These are phyloP conservation scores for Cladobotryum mycophilum DNA, from an alignment of 2,329 filamentous ascomycete genomes.

Conservation along the genomic window DNA sequence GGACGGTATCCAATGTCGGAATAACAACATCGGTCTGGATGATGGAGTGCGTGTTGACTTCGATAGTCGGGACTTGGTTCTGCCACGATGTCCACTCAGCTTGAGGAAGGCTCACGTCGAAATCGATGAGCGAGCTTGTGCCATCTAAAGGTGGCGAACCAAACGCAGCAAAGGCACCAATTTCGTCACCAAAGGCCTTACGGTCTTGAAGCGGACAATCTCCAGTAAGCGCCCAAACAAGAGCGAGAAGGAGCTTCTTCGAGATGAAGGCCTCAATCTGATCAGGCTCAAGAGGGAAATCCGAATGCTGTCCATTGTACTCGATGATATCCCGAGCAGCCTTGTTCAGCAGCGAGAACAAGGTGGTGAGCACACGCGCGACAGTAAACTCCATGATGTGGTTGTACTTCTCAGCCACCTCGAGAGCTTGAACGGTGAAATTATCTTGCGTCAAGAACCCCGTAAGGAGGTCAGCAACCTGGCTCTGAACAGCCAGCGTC, in stretches of 20 bases:
- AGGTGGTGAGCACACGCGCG: constrained; percentile 80
- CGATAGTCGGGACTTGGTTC: constrained; percentile 85
- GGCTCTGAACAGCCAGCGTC: constrained; percentile 69
- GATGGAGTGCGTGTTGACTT: constrained; percentile 97
- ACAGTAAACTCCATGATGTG: constrained; percentile 99
- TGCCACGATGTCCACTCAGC: constrained; percentile 93
- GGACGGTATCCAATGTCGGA: constrained; percentile 91
- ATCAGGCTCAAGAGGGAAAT: constrained; percentile 87
- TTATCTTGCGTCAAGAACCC: constrained; percentile 70
- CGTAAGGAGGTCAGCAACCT: constrained; percentile 73
- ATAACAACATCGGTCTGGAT: constrained; percentile 98
- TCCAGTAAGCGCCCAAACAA: constrained; percentile 93
- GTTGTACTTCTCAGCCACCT: constrained; percentile 69
- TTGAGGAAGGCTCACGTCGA: constrained; percentile 79
- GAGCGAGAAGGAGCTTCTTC: constrained; percentile 87
- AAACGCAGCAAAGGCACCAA: constrained; percentile 76
- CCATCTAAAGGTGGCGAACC: constrained; percentile 76
- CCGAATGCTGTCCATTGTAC: constrained; percentile 89
- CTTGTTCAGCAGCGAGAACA: constrained; percentile 96
- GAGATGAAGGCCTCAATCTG: constrained; percentile 84
- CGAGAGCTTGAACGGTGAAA: constrained; percentile 72
- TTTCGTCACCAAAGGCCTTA: constrained; percentile 79
- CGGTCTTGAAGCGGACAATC: constrained; percentile 86
- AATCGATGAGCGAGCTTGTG: constrained; percentile 86
- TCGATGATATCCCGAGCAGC: constrained; percentile 86